phyloP scores from a whole-genome alignment of 371 early-diverging fungal species.

The Rhizopus microsporus region DNA sequence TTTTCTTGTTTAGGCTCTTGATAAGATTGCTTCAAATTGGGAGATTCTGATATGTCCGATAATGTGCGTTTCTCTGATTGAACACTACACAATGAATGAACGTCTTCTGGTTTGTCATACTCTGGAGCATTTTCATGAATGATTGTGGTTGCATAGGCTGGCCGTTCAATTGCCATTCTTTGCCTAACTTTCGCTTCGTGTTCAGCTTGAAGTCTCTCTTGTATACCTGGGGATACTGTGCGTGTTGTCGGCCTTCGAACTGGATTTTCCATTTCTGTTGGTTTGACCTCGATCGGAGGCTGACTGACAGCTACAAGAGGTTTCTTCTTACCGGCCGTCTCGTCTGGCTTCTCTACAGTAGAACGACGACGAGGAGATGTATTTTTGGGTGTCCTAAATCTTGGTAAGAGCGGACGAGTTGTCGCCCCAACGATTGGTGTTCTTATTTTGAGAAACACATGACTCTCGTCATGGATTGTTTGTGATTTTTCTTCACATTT shows the following conservation, averaged over 20 bases:
- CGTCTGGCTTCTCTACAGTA: no score
- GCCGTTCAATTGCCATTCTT: neutral
- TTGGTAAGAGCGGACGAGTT: conserved; percentile 16
- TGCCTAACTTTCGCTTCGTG: neutral
- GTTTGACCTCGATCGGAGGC: neutral
- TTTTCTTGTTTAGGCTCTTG: conserved; percentile 9
- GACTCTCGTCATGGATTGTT: conserved; percentile 41
- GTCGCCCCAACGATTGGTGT: conserved; percentile 18
- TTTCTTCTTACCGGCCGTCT: no score
- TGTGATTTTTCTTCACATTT: conserved; percentile 49
- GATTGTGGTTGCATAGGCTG: neutral
- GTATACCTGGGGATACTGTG: neutral
- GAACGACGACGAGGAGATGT: no score
- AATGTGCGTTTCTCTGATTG: conserved; percentile 16
- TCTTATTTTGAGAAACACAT: conserved; percentile 59
- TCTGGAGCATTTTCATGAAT: neutral
- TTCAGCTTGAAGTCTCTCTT: conserved; percentile 2
- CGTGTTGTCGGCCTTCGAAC: neutral
- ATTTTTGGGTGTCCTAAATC: conserved; percentile 1
- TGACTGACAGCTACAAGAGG: no score
- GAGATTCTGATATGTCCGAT: no score
- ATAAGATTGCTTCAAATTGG: neutral
- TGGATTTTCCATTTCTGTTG: no score
- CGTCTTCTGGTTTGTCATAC: neutral
- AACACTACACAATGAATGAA: neutral